phyloP scores from a whole-genome alignment of 106 monocot species.

The Phalaenopsis aphrodite region DNA sequence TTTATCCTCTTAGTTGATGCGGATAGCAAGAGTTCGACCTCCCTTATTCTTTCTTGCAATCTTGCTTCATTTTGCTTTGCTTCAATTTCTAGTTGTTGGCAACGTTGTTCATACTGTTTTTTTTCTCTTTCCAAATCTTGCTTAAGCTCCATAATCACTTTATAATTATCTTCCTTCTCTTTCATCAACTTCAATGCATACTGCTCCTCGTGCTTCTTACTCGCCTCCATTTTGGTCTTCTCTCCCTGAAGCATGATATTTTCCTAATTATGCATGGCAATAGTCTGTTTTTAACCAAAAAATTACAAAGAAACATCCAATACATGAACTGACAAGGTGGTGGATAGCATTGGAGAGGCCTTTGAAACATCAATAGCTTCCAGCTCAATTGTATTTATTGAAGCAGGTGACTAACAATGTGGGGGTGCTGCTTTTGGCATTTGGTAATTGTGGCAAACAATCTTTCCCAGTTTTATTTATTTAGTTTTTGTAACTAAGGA shows the following conservation, averaged over 20 bases:
- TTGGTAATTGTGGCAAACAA: background rate
- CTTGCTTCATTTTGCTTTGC: constrained; percentile 21
- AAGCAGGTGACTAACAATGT: background rate
- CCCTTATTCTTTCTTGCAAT: constrained; percentile 41
- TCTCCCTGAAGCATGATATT: constrained; percentile 27
- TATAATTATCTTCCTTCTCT: constrained; percentile 28
- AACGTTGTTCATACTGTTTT: constrained; percentile 37
- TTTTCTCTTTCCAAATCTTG: constrained; percentile 42
- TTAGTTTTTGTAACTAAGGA: too few relatives aligned
- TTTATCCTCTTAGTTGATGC: constrained; percentile 48
- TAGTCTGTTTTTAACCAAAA: background rate
- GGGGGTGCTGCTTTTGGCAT: background rate
- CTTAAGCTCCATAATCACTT: constrained; percentile 49
- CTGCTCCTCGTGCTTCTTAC: constrained; percentile 7
- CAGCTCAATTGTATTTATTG: background rate
- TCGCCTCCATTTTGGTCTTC: constrained; percentile 14
- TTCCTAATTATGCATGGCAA: background rate
- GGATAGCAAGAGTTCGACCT: constrained; percentile 40
- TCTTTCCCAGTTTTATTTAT: background rate
- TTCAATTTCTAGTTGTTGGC: constrained; percentile 37
- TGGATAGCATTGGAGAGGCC: background rate
- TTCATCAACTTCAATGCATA: constrained; percentile 7
- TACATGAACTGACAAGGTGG: background rate
- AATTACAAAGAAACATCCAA: background rate
- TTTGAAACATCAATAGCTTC: background rate